Evolutionary conservation across 2,329 filamentous ascomycete species (phyloP).

Genomic region (Diaporthe batatas): DNA sequence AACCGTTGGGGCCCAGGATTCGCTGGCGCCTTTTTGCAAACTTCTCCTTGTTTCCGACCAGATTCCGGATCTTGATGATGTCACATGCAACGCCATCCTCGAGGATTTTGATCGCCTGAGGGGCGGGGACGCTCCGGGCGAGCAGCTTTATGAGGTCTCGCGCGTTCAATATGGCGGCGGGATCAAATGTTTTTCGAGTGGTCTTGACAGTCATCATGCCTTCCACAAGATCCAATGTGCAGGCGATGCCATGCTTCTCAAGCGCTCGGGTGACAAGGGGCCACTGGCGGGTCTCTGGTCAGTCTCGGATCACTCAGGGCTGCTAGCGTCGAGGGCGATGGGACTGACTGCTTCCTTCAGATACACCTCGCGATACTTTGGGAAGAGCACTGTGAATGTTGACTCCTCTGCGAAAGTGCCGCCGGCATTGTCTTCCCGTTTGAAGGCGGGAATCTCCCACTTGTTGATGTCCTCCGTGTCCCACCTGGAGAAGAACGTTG

Average conservation of each 20-base stretch:
- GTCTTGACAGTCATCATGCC: slow-evolving; percentile 98
- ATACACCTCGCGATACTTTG: slow-evolving; percentile 96
- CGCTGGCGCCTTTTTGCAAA: slow-evolving; percentile 96
- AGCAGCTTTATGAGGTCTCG: slow-evolving; percentile 95
- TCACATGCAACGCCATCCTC: slow-evolving; percentile 94
- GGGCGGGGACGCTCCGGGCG: slow-evolving; percentile 90
- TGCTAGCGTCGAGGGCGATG: neutral
- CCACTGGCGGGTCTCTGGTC: slow-evolving; percentile 65
- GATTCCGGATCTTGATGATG: slow-evolving; percentile 92
- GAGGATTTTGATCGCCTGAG: slow-evolving; percentile 93
- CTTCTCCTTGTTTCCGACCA: slow-evolving; percentile 93
- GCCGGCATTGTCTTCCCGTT: slow-evolving; percentile 83
- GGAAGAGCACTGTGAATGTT: slow-evolving; percentile 88
- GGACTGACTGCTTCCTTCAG: slow-evolving; percentile 76
- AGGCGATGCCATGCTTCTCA: slow-evolving; percentile 89
- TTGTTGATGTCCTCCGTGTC: slow-evolving; percentile 98
- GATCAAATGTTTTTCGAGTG: slow-evolving; percentile 83
- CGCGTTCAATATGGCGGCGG: slow-evolving; percentile 91
- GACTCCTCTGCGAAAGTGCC: slow-evolving; percentile 95
- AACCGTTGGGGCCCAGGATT: slow-evolving; percentile 90
- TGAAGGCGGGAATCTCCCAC: slow-evolving; percentile 93
- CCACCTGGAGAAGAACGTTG: slow-evolving; percentile 62
- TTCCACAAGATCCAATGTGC: slow-evolving; percentile 93
- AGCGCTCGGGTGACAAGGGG: slow-evolving; percentile 88
- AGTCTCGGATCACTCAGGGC: neutral